Conservation (phyloP, 331 rosid genomes). For the Malus hybrid region DNA sequence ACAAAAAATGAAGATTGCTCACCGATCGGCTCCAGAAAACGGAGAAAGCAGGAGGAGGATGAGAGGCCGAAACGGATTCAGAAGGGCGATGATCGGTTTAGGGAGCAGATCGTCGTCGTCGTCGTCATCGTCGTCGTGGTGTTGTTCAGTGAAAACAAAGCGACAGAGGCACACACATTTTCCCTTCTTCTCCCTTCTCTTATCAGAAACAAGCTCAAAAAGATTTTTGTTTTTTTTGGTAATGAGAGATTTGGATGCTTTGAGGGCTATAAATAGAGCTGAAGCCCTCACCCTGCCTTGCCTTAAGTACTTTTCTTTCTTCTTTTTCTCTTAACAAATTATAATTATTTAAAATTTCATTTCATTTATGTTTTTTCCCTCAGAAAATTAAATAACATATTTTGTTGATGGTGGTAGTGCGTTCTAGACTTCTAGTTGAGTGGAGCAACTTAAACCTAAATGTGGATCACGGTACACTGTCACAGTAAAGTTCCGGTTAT, state of each 20-base stretch:
- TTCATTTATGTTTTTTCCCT: background rate
- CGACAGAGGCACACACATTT: slow-evolving; percentile 9
- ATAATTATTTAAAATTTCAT: background rate
- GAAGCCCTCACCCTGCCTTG: background rate
- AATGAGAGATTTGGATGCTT: background rate
- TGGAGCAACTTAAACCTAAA: background rate
- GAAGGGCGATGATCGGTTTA: background rate
- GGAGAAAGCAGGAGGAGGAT: slow-evolving; percentile 29
- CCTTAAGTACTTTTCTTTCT: background rate
- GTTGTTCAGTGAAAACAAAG: slow-evolving; percentile 15
- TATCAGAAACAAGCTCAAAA: background rate
- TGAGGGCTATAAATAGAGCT: background rate
- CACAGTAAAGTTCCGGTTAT: rapidly evolving
- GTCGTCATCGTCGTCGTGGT: slow-evolving; percentile 17
- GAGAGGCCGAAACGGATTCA: slow-evolving; percentile 14
- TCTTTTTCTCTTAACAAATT: background rate
- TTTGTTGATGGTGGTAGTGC: background rate
- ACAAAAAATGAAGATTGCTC: slow-evolving; percentile 13
- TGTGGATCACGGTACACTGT: no score
- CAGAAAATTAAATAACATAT: background rate
- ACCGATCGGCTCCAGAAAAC: slow-evolving; percentile 35
- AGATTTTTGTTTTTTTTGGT: background rate
- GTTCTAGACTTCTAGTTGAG: background rate
- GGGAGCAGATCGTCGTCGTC: slow-evolving; percentile 1
- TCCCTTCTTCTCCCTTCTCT: background rate